These are phyloP conservation scores for Metarhizium album DNA, from an alignment of 2,329 filamentous ascomycete species.

Conservation along the genomic window DNA sequence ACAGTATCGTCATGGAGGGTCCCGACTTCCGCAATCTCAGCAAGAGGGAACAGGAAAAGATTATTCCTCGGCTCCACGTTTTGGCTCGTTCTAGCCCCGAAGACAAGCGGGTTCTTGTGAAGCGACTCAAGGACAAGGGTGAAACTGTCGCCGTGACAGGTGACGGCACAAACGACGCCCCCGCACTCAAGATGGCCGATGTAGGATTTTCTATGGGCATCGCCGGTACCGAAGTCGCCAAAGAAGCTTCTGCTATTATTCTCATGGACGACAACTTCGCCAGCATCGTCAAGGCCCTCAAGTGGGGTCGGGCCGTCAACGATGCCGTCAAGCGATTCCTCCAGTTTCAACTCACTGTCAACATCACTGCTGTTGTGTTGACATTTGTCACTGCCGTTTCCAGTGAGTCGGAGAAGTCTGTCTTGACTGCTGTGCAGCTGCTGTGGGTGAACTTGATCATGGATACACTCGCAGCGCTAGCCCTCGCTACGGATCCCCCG, in stretches of 20 bases:
- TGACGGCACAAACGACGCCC: slow-evolving; percentile 76
- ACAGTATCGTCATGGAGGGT: slow-evolving; percentile 66
- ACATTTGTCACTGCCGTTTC: slow-evolving; percentile 83
- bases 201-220: slow-evolving; percentile 84
- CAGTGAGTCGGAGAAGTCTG: slow-evolving; percentile 56
- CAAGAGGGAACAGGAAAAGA: slow-evolving; percentile 51
- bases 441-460: slow-evolving; percentile 97
- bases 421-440: slow-evolving; percentile 80
- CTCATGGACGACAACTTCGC: slow-evolving; percentile 83
- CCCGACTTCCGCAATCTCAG: slow-evolving; percentile 66
- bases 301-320: slow-evolving; percentile 70
- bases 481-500: slow-evolving; percentile 83
- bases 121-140: slow-evolving; percentile 57
- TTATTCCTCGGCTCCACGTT: slow-evolving; percentile 60
- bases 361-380: slow-evolving; percentile 78
- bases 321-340: slow-evolving; percentile 69
- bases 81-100: slow-evolving; percentile 66
- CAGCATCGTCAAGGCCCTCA: slow-evolving; percentile 74
- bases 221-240: slow-evolving; percentile 71
- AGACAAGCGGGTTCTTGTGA: slow-evolving; percentile 65
- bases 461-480: slow-evolving; percentile 87
- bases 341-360: slow-evolving; percentile 74
- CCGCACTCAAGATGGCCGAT: slow-evolving; percentile 69
- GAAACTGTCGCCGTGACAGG: slow-evolving; percentile 77
- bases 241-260: slow-evolving; percentile 76